phyloP scores from a whole-genome alignment of 495 filamentous ascomycete genomes.

The Xylaria intraflava region DNA sequence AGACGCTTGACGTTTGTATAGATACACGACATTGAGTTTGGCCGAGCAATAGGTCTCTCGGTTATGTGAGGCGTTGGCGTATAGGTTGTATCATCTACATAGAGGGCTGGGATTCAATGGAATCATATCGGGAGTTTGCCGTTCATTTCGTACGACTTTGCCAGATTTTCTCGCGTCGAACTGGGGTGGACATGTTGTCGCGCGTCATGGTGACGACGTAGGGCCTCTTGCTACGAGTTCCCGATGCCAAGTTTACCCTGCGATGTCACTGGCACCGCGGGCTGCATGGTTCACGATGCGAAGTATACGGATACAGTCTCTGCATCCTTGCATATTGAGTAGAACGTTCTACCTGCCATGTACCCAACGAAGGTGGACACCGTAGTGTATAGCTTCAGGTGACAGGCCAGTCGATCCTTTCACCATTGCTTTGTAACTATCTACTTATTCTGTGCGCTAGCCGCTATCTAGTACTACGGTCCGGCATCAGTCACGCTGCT shows the following conservation, averaged over 20 bases:
- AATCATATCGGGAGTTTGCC: constrained; percentile 3
- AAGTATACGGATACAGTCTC: not conserved
- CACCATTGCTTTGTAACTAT: too few relatives aligned
- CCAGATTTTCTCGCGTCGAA: not conserved
- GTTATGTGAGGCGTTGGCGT: constrained; percentile 1
- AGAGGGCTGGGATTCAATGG: constrained; percentile 2
- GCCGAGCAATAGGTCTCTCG: not conserved
- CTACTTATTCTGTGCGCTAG: too few relatives aligned
- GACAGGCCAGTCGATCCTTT: too few relatives aligned
- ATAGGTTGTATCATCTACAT: constrained; percentile 2
- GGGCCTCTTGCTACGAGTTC: not conserved
- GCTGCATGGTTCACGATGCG: not conserved
- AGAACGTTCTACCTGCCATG: too few relatives aligned
- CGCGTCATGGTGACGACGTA: not conserved
- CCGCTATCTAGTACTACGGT: too few relatives aligned
- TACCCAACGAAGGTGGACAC: too few relatives aligned
- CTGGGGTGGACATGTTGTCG: not conserved
- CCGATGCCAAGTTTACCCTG: not conserved
- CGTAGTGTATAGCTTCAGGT: too few relatives aligned
- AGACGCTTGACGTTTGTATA: constrained; percentile 14
- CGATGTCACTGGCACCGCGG: not conserved
- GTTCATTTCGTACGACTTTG: not conserved
- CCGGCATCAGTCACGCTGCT: too few relatives aligned
- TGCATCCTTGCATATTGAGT: not conserved
- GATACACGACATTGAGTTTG: constrained; percentile 19